Evolutionary conservation across 352 stramenopile species (phyloP).

Genomic region (Pythium periplocum): DNA sequence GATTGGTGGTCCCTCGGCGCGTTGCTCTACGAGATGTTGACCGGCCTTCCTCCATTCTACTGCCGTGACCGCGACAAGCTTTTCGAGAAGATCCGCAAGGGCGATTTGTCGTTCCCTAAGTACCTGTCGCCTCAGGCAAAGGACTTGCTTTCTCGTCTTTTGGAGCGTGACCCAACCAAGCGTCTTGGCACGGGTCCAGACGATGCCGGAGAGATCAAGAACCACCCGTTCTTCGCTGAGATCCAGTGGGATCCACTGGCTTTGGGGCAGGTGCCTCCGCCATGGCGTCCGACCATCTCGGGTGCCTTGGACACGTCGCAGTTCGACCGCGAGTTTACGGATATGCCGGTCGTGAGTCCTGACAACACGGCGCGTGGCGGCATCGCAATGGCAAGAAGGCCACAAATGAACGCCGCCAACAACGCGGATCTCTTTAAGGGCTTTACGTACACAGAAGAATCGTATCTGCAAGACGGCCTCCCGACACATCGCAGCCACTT

Average conservation of each 20-base stretch:
- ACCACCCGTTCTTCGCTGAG: conserved; percentile 76
- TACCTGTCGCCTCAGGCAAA: conserved; percentile 87
- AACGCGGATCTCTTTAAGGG: conserved; percentile 76
- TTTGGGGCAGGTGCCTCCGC: conserved; percentile 64
- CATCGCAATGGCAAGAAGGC: conserved; percentile 40
- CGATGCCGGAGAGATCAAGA: conserved; percentile 76
- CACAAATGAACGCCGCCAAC: conserved; percentile 44
- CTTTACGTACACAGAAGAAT: conserved; percentile 85
- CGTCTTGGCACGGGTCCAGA: conserved; percentile 90
- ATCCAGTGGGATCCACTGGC: conserved; percentile 73
- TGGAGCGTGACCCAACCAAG: conserved; percentile 92
- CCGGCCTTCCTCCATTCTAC: conserved; percentile 89
- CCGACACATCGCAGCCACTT: conserved; percentile 20
- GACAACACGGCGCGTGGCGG: conserved; percentile 63
- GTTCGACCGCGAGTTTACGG: conserved; percentile 97
- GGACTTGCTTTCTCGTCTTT: conserved; percentile 85
- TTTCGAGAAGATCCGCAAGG: conserved; percentile 97
- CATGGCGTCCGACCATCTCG: conserved; percentile 91
- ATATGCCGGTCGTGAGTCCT: conserved; percentile 94
- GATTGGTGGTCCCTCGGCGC: conserved; percentile 97
- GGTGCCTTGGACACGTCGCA: conserved; percentile 95
- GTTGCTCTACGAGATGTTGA: conserved; percentile 84
- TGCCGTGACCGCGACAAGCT: conserved; percentile 93
- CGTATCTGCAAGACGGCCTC: conserved; percentile 59
- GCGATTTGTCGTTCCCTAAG: conserved; percentile 93